Evolutionary conservation across 768 basidiomycete genomes (phyloP).

Genomic region (Suillus luteus): DNA sequence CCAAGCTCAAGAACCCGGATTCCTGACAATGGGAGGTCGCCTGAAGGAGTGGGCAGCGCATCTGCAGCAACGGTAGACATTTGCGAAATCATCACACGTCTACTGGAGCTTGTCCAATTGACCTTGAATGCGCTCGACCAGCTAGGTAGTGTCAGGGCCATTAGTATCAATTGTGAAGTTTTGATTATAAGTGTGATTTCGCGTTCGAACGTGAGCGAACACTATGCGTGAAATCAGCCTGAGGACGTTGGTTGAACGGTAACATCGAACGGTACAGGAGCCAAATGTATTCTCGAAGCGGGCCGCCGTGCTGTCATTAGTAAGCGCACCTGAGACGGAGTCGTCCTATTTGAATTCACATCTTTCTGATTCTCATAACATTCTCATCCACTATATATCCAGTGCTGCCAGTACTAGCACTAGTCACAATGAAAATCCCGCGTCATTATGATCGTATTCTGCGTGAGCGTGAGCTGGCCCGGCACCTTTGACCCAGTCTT

Average conservation of each 20-base stretch:
- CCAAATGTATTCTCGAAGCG: neutral
- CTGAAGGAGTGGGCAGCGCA: neutral
- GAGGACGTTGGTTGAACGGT: neutral
- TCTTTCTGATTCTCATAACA: too few species aligned
- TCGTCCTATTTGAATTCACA: too few species aligned
- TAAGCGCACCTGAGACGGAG: neutral
- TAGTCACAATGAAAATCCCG: too few species aligned
- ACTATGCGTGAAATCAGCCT: neutral
- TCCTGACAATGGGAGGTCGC: conserved; percentile 59
- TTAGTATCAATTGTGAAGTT: neutral
- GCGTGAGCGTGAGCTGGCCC: too few species aligned
- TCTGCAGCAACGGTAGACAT: neutral
- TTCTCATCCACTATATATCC: too few species aligned
- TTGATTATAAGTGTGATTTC: too few species aligned
- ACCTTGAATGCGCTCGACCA: neutral
- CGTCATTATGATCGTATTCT: too few species aligned
- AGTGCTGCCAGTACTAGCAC: too few species aligned
- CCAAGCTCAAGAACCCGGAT: conserved; percentile 69
- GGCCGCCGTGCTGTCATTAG: neutral
- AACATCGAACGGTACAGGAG: neutral
- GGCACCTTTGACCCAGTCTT: too few species aligned
- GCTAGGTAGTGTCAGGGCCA: neutral
- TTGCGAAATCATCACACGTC: neutral
- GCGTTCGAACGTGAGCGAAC: neutral
- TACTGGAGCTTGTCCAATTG: neutral